Percentiles rank a stretch among this genome's conserved stretches.
Evolutionary conservation across 1,284 basidiomycete species (phyloP).

Genomic region (Abortiporus biennis): DNA sequence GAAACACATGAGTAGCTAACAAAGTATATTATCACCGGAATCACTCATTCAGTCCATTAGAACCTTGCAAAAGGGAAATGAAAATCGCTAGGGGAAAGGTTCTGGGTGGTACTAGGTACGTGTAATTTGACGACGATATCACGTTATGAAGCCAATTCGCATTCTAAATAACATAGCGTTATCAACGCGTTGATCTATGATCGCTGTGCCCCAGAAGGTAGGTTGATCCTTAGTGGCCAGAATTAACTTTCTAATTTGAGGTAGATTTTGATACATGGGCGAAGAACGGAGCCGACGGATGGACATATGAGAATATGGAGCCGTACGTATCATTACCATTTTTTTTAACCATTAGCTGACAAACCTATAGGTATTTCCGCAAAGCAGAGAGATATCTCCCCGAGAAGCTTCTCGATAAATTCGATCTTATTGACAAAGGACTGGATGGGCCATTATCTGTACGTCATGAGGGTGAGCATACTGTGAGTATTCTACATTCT

Average conservation of each 20-base stretch:
- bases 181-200: constrained; percentile 24
- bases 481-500: too few relatives aligned
- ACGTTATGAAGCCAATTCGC: not conserved
- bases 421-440: constrained; percentile 15
- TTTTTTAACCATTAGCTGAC: too few relatives aligned
- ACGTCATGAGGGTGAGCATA: constrained; percentile 10
- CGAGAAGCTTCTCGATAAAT: constrained; percentile 9
- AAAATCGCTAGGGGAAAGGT: constrained; percentile 28
- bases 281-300: constrained; percentile 27
- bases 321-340: too few relatives aligned
- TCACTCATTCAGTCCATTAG: constrained; percentile 16
- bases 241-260: not conserved
- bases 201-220: constrained; percentile 20
- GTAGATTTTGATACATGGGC: constrained; percentile 36
- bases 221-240: constrained; percentile 12
- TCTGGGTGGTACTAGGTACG: constrained; percentile 26
- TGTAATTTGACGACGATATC: too few relatives aligned
- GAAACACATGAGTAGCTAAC: too few relatives aligned
- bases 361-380: constrained; percentile 29
- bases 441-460: constrained; percentile 19
- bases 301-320: constrained; percentile 28
- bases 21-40: too few relatives aligned
- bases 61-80: constrained; percentile 17
- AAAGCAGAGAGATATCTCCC: constrained; percentile 24
- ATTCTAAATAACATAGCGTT: constrained; percentile 5